A percentile compares a stretch with the other conserved stretches of the same genome.
phyloP scores from a whole-genome alignment of 805 yeast genomes.

The Hemisphaericaspora nanyangensis region DNA sequence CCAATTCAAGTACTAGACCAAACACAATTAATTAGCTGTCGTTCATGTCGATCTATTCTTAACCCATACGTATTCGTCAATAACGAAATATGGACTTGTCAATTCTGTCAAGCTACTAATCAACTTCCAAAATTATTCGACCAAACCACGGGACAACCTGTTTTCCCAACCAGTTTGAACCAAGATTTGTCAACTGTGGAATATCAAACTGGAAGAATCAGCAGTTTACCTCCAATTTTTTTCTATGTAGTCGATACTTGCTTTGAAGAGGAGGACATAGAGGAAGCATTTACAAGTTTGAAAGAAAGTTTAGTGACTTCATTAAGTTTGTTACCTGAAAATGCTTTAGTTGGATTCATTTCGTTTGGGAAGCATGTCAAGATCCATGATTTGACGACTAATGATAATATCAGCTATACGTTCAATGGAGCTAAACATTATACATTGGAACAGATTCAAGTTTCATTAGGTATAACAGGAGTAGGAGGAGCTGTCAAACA shows the following conservation, averaged over 20 bases:
- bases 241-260: constrained; percentile 58
- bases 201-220: constrained; percentile 38
- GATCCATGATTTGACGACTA: constrained; percentile 48
- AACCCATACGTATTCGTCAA: constrained; percentile 47
- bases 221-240: constrained; percentile 45
- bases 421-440: constrained; percentile 59
- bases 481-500: constrained; percentile 13
- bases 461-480: constrained; percentile 42
- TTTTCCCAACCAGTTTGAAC: constrained; percentile 31
- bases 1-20: constrained; percentile 19
- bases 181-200: constrained; percentile 49
- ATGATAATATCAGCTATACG: constrained; percentile 28
- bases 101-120: constrained; percentile 50
- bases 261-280: constrained; percentile 47
- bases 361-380: constrained; percentile 59
- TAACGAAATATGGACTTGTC: constrained; percentile 50
- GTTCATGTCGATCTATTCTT: constrained; percentile 50
- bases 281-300: constrained; percentile 37
- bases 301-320: constrained; percentile 47
- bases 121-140: constrained; percentile 27
- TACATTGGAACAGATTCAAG: constrained; percentile 43
- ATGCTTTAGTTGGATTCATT: constrained; percentile 54
- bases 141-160: constrained; percentile 10
- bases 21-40: constrained; percentile 42
- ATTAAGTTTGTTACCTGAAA: constrained; percentile 48